Percentiles rank a stretch among this genome's conserved stretches.
Evolutionary conservation across 2,329 filamentous ascomycete genomes (phyloP).

Genomic region (Sporothrix curviconia): DNA sequence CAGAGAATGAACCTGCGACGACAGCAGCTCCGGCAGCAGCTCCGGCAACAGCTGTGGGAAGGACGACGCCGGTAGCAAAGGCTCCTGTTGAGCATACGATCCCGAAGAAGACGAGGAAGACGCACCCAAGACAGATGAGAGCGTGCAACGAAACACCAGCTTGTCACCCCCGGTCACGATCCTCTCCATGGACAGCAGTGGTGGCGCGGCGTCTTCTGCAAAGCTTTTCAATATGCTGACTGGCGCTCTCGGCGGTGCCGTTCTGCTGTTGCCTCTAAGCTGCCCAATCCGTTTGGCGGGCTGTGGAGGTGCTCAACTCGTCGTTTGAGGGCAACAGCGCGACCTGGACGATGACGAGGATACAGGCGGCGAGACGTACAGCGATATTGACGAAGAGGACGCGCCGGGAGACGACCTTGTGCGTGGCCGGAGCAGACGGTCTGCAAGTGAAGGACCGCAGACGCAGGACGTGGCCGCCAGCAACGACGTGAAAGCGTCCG

Average conservation of each 20-base stretch:
- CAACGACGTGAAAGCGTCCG: neutral
- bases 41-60: too few species aligned
- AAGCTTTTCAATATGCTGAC: conserved; percentile 49
- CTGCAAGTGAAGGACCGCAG: too few species aligned
- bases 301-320: conserved; percentile 9
- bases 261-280: conserved; percentile 36
- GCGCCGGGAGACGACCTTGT: neutral
- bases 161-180: conserved; percentile 9
- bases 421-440: neutral
- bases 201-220: conserved; percentile 26
- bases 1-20: too few species aligned
- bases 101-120: too few species aligned
- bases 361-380: conserved; percentile 15
- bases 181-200: neutral
- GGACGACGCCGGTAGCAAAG: too few species aligned
- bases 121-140: too few species aligned
- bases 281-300: conserved; percentile 30
- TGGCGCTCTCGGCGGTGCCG: conserved; percentile 45
- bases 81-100: too few species aligned
- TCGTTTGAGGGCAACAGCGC: neutral
- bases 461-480: neutral
- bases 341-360: neutral
- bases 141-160: conserved; percentile 9
- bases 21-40: too few species aligned
- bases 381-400: conserved; percentile 26